Evolutionary conservation across 2,329 filamentous ascomycete genomes (phyloP).

Genomic region (Penicillium sp.): DNA sequence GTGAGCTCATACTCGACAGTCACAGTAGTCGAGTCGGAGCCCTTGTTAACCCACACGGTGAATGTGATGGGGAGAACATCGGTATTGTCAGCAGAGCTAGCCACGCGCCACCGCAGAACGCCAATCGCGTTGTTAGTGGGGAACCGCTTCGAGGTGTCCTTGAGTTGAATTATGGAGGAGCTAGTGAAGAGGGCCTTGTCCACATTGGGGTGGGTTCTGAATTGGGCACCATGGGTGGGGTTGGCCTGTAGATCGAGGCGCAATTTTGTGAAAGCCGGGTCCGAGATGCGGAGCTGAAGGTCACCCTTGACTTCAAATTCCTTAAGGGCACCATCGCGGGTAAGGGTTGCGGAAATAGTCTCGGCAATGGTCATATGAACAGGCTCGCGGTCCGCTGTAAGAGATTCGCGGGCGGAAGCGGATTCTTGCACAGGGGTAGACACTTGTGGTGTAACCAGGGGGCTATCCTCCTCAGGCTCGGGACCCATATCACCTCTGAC

Average conservation of each 20-base stretch:
- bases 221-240: conserved; percentile 80
- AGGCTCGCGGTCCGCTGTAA: conserved; percentile 74
- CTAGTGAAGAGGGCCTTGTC: conserved; percentile 84
- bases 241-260: conserved; percentile 78
- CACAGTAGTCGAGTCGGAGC: conserved; percentile 77
- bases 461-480: conserved; percentile 71
- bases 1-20: conserved; percentile 96
- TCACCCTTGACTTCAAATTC: conserved; percentile 90
- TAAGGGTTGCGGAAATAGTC: conserved; percentile 84
- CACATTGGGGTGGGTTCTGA: conserved; percentile 95
- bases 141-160: conserved; percentile 83
- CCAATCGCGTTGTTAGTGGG: conserved; percentile 92
- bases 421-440: conserved; percentile 53
- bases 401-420: conserved; percentile 59
- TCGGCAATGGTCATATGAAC: conserved; percentile 88
- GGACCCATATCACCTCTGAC: conserved; percentile 89
- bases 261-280: conserved; percentile 85
- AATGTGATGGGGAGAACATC: conserved; percentile 89
- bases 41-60: conserved; percentile 96
- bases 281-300: conserved; percentile 84
- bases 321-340: conserved; percentile 81
- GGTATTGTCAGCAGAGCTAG: conserved; percentile 76
- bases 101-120: conserved; percentile 84
- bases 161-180: conserved; percentile 83
- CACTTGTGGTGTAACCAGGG: conserved; percentile 64